Base-by-base conservation (phyloP, 2,329 filamentous ascomycete genomes). In the Fusarium verrucosum region DNA sequence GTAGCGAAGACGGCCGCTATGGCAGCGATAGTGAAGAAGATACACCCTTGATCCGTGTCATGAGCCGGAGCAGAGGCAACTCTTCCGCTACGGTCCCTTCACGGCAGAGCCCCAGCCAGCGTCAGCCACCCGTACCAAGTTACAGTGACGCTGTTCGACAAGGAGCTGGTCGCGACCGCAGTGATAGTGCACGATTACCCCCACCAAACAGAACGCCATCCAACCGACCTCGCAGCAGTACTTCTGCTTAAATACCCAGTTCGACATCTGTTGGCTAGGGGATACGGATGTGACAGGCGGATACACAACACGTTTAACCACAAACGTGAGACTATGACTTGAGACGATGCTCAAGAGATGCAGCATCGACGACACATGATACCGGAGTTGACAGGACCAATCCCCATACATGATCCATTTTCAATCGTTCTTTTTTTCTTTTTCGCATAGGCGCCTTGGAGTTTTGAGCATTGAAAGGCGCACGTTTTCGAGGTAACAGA, bases 101-200 rank as follows among this genome's bases (percentile, higher is more conserved):
- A 25, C 45, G 71, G 16, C 64, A 72, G 59, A 59, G 63, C 54
- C 37, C 69, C 17, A 61, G 52, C 22, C 60, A 65, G 46, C 68
- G 66, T 28, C 65, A 73, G 25, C 89, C 91, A 22, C 91, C 92
- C 1, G 93, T 95, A 64, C 92, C 92, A 3, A 94, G 87, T 70
- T 96, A 96, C 74, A 91, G 88, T 74, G 91, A 92, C 58, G 92
- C 91, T 3, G 82, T 93, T 37, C 78, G 80, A 53, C 82, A 86
- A 66, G 83, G 83, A 11, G 75, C 75, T 25, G 70, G 74, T 22
- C 60, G 65, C 28, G 64, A 73, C 10, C 59, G 72, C 30, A 69
- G 63, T 26, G 60, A 69, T 37, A 73, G 68, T 50, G 64, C 64
- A 7, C 70, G 59, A 17, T 58, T 70, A 7, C 65, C 63, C n/a